Evolutionary conservation across 257 asterid genomes (phyloP), one percentile per base, ranked within the genome.

Genomic region (Nemophila menziesii): DNA sequence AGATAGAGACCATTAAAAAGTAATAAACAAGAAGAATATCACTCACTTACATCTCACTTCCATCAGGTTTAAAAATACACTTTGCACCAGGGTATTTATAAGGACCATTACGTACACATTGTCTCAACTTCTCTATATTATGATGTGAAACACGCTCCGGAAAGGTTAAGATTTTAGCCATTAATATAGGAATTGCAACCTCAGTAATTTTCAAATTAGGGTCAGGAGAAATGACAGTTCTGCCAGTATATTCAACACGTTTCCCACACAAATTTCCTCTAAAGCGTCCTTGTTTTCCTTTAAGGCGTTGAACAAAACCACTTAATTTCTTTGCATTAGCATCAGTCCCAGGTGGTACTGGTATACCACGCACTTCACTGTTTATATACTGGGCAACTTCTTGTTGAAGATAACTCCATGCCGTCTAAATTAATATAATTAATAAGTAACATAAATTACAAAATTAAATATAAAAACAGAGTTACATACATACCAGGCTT

Each of bases 151-250:
- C 96, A 20, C 90, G 84, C 75, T 89, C 98, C 14, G 96, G 98
- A 56, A 61, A 89, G 42, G 93, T 80, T 55, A 89, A 68, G 62
- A 89, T 70, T 33, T 57, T 72, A 53, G 98, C 98, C 90, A 84
- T 81, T 44, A 69, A 70, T 55, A 84, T 66, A 47, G 98, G 98
- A 65, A 84, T 46, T 23, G 82, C 98, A 58, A 89, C 96, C 98
- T 89, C 85, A 17, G 71, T 78, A 50, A 89, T 89, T 62, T 76
- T 78, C 61, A 89, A 66, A 64, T 89, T 89, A 21, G 96, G 98
- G 54, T 89, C 98, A 16, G 94, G 98, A 51, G 96, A 89, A 57
- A 89, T 89, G 49, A 89, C 98, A 26, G 98, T 89, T 68, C 98
- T 73, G 48, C 96, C 95, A 33, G 96, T 84, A 61, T 23, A 89